phyloP scores from a whole-genome alignment of 352 stramenopile genomes.

The Phytophthora sp. region DNA sequence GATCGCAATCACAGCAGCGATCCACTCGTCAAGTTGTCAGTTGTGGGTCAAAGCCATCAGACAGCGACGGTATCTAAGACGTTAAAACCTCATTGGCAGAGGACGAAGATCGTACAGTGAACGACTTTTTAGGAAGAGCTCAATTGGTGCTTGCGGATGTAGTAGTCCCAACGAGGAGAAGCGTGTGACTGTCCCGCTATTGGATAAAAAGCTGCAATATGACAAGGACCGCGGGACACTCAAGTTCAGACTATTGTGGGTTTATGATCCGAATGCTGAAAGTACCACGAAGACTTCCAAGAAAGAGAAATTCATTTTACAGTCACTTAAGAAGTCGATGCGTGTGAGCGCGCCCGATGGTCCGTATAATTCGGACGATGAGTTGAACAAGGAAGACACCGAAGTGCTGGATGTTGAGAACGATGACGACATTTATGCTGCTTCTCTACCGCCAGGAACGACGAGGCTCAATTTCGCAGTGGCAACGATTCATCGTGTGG shows the following conservation, averaged over 20 bases:
- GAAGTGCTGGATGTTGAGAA: slow-evolving; percentile 36
- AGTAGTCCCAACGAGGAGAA: slow-evolving; percentile 56
- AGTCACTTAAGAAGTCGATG: slow-evolving; percentile 63
- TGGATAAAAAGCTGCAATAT: slow-evolving; percentile 57
- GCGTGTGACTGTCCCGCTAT: slow-evolving; percentile 48
- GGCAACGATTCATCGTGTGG: slow-evolving; percentile 64
- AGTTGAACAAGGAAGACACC: slow-evolving; percentile 60
- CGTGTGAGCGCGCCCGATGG: slow-evolving; percentile 45
- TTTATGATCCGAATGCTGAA: slow-evolving; percentile 56
- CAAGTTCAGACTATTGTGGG: slow-evolving; percentile 58
- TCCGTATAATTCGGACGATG: slow-evolving; percentile 49
- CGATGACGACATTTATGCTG: slow-evolving; percentile 27
- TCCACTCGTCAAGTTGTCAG: slow-evolving; percentile 83
- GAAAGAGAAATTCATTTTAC: slow-evolving; percentile 49
- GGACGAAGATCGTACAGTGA: slow-evolving; percentile 71
- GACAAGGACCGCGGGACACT: slow-evolving; percentile 69
- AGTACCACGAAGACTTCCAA: slow-evolving; percentile 50
- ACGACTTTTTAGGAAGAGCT: slow-evolving; percentile 73
- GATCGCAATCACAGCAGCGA: slow-evolving; percentile 82
- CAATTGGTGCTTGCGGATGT: slow-evolving; percentile 58
- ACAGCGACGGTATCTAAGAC: slow-evolving; percentile 74
- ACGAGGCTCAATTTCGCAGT: slow-evolving; percentile 59
- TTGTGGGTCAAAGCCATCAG: slow-evolving; percentile 74
- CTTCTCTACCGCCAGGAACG: slow-evolving; percentile 45
- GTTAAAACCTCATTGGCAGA: slow-evolving; percentile 79